Percentiles rank a stretch among this genome's conserved stretches.
Conservation (phyloP, 2,329 filamentous ascomycete genomes). For the Aspergillus neoniger region DNA sequence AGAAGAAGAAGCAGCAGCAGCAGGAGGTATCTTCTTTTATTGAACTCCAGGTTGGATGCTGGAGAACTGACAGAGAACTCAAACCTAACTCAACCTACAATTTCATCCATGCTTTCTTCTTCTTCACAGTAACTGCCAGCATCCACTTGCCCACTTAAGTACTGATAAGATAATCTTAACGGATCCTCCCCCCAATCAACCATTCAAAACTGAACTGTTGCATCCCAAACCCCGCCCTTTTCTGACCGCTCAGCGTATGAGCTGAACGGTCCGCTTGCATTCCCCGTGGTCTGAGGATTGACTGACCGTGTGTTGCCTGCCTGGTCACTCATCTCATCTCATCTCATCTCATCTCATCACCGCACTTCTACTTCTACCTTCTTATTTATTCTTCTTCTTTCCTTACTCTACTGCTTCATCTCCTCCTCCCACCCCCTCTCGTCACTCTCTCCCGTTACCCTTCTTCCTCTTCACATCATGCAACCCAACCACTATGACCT, state of each 20-base stretch:
- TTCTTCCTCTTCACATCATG: conserved; percentile 30
- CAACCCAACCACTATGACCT: conserved; percentile 44
- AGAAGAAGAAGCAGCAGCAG: not conserved
- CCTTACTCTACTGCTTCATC: conserved; percentile 10
- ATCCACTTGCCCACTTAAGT: not conserved
- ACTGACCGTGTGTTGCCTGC: not conserved
- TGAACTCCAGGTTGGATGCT: too few species aligned
- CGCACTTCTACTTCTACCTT: not conserved
- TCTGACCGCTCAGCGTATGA: conserved; percentile 1
- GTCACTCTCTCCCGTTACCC: conserved; percentile 2
- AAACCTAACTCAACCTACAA: too few species aligned
- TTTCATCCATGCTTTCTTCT: too few species aligned
- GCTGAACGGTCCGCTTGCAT: conserved; percentile 7
- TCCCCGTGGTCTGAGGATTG: conserved; percentile 7
- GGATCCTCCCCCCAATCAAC: too few species aligned
- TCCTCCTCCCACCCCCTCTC: conserved; percentile 9
- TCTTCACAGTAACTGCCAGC: too few species aligned
- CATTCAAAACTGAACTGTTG: too few species aligned
- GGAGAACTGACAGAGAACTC: too few species aligned
- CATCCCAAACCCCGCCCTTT: conserved; percentile 5
- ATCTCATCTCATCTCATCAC: not conserved
- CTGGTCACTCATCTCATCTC: not conserved
- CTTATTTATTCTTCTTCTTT: not conserved
- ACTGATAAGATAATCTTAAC: conserved; percentile 2
- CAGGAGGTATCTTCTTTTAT: too few species aligned